These are phyloP conservation scores for Pisolithus thermaeus DNA, from an alignment of 1,284 basidiomycete genomes.

Conservation along the genomic window DNA sequence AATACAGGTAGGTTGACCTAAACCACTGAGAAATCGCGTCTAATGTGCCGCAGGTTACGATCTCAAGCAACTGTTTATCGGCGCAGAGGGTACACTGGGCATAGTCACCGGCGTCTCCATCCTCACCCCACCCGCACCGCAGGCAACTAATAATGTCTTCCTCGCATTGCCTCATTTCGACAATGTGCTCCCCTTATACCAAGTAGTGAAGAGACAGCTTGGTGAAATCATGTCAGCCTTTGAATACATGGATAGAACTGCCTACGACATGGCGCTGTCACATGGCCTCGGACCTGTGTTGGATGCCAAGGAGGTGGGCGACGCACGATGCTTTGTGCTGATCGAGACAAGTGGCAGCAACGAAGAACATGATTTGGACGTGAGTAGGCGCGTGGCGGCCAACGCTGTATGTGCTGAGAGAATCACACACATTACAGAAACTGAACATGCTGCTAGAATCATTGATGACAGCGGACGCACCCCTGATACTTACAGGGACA, in stretches of 20 bases:
- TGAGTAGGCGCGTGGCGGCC: conserved; percentile 28
- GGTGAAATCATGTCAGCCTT: conserved; percentile 98
- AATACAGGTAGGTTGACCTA: conserved; percentile 73
- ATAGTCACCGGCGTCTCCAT: conserved; percentile 96
- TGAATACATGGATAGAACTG: conserved; percentile 90
- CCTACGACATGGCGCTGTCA: conserved; percentile 81
- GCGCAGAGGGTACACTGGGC: conserved; percentile 94
- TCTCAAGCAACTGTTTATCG: conserved; percentile 98
- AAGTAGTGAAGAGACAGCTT: conserved; percentile 67
- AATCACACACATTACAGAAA: conserved; percentile 58
- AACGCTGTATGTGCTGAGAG: conserved; percentile 9
- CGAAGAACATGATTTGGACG: conserved; percentile 93
- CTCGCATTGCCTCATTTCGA: conserved; percentile 70
- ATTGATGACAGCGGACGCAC: conserved; percentile 69
- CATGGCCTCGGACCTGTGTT: conserved; percentile 69
- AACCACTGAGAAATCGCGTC: background rate
- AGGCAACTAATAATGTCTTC: conserved; percentile 75
- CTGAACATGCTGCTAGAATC: conserved; percentile 76
- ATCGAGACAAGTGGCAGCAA: conserved; percentile 96
- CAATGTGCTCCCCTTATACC: conserved; percentile 67
- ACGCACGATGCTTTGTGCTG: conserved; percentile 85
- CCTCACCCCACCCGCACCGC: conserved; percentile 86
- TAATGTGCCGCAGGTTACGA: conserved; percentile 80
- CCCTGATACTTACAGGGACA: conserved; percentile 86
- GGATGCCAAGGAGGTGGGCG: conserved; percentile 60